These are phyloP conservation scores for Podaxis sp. DNA, from an alignment of 768 basidiomycete genomes.

Conservation along the genomic window DNA sequence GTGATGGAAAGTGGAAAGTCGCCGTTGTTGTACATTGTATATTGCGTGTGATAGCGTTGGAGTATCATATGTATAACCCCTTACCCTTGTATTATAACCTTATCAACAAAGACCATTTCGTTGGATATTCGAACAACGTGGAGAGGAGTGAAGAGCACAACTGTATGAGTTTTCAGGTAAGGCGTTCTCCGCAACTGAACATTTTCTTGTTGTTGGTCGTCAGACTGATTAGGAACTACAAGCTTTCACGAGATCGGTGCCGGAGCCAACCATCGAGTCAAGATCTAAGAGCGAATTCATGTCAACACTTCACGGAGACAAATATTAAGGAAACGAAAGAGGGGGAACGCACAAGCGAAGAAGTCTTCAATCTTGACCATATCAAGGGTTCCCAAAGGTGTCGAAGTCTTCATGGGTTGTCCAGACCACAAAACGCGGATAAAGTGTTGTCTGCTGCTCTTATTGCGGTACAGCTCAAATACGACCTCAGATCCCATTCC, in stretches of 20 bases:
- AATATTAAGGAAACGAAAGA: not conserved
- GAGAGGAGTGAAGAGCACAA: too few relatives aligned
- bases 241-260: constrained; percentile 23
- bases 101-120: not conserved
- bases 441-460: constrained; percentile 20
- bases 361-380: constrained; percentile 39
- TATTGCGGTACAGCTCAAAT: constrained; percentile 40
- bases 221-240: not conserved
- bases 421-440: constrained; percentile 50
- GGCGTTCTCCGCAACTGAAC: not conserved
- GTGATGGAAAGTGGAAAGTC: not conserved
- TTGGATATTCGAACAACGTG: not conserved
- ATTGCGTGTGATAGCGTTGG: not conserved
- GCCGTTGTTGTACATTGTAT: not conserved
- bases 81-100: not conserved
- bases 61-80: not conserved
- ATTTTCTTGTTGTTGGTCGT: not conserved
- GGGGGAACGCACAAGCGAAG: constrained; percentile 33
- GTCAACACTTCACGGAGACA: not conserved
- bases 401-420: constrained; percentile 44
- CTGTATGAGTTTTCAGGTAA: not conserved
- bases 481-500: constrained; percentile 39
- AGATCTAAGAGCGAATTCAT: constrained; percentile 25
- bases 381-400: constrained; percentile 40
- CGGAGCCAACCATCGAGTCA: constrained; percentile 32